Base-by-base conservation (phyloP, 139 green algal genomes). In the Dunaliella sp. region DNA sequence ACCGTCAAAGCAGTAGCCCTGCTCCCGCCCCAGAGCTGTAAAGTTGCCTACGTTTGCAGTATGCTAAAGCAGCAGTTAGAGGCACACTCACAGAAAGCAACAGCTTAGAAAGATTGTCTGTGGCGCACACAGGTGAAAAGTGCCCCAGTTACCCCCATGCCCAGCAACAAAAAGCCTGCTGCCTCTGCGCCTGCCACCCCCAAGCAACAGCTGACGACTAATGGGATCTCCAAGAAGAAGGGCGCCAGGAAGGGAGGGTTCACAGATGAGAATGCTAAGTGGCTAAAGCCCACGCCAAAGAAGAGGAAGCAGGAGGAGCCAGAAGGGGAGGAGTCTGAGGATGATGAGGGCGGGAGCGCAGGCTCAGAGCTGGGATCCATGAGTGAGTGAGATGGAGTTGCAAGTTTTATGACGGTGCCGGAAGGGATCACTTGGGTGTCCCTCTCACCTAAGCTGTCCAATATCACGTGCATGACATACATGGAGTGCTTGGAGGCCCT, bases 221-320 rank as follows among this genome's bases (percentile, higher is more conserved):
- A 31, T 22, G 28, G n/a, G 1, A 24, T 31, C 3, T 24, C 30
- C 76, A 81, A 83, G 31, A 36, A 48, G 36, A 38, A 28, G 28
- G n/a, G 38, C n/a, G 1, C 12, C 38, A 81, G 59, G 31, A 82
- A 76, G 38, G n/a, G 81, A 77, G 1, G 93, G 89, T 97, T 97
- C 86, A 90, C 86, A 21, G 94, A 97, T 58, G 75, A 93, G 25
- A 97, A 97, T 73, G 87, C 87, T 1, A 91, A 87, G n/a, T 97
- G 94, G 94, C 90, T 97, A 1, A 96, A 95, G 87, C 93, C 92
- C 59, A 92, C 75, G 24, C 38, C 26, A 25, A 78, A 72, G 77
- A 84, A 33, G 77, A 87, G 48, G 84, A 78, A 34, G 33, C 65
- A 81, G 82, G 3, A 77, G 81, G 25, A 73, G 38, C 1, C 3